Percentiles rank a stretch among this genome's conserved stretches.
These are phyloP conservation scores for Rhizopus microsporus DNA, from an alignment of 371 early-diverging fungal genomes.

Conservation along the genomic window DNA sequence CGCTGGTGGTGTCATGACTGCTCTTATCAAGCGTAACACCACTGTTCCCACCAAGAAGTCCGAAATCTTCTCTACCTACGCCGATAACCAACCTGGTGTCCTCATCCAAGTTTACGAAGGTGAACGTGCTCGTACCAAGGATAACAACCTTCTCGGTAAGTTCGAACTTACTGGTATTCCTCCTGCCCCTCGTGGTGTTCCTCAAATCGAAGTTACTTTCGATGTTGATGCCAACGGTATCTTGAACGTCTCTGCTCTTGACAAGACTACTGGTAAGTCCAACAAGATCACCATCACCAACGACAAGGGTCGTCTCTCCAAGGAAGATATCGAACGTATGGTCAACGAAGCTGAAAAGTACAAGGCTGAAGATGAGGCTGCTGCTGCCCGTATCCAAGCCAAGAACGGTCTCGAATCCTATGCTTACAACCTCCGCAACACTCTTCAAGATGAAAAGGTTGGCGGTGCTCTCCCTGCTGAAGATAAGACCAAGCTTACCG, in stretches of 20 bases:
- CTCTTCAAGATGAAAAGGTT: constrained; percentile 80
- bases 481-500: constrained; percentile 81
- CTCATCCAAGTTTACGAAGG: constrained; percentile 93
- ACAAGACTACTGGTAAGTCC: constrained; percentile 86
- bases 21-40: constrained; percentile 85
- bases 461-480: constrained; percentile 63
- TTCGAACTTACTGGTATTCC: constrained; percentile 89
- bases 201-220: constrained; percentile 93
- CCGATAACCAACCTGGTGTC: constrained; percentile 93
- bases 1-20: constrained; percentile 84
- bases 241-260: constrained; percentile 90
- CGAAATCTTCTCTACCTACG: constrained; percentile 92
- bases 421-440: constrained; percentile 85
- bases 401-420: constrained; percentile 88
- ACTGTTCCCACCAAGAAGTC: constrained; percentile 90
- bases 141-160: constrained; percentile 92
- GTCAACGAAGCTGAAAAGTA: constrained; percentile 86
- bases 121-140: constrained; percentile 87
- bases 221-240: constrained; percentile 96
- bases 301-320: constrained; percentile 90
- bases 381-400: constrained; percentile 79
- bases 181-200: constrained; percentile 89
- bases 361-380: constrained; percentile 86
- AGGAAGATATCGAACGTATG: constrained; percentile 90
- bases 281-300: constrained; percentile 89